Conservation (phyloP, 2,329 filamentous ascomycete genomes). For the Cryphonectria naterciae region DNA sequence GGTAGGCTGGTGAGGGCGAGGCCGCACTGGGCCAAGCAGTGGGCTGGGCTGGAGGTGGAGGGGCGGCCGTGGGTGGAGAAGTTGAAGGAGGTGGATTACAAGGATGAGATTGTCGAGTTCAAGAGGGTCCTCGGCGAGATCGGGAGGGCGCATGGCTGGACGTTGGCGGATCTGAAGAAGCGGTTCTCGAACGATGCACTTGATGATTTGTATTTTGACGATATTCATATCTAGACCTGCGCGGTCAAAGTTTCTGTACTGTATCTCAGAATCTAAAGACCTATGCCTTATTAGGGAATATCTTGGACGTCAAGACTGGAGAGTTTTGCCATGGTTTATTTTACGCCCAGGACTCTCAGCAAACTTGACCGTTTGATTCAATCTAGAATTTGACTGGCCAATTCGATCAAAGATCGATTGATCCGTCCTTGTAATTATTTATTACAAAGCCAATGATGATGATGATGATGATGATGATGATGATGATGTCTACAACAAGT, state of each 20-base stretch:
- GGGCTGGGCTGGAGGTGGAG: conserved; percentile 40
- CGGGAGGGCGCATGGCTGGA: conserved; percentile 45
- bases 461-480: background rate
- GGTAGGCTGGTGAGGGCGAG: conserved; percentile 41
- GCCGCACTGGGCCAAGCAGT: conserved; percentile 55
- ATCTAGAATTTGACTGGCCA: too few species aligned
- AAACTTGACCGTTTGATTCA: too few species aligned
- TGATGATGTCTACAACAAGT: background rate
- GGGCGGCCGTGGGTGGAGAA: conserved; percentile 38
- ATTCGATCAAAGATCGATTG: background rate
- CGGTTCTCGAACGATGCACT: conserved; percentile 48
- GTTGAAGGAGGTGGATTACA: conserved; percentile 45
- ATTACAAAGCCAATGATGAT: background rate
- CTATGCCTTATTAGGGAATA: background rate
- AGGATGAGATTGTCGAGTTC: conserved; percentile 44
- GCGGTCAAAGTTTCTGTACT: too few species aligned
- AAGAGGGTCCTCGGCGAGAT: conserved; percentile 40
- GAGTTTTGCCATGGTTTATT: too few species aligned
- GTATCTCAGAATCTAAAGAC: too few species aligned
- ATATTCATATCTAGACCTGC: background rate
- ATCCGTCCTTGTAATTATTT: background rate
- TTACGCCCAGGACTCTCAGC: too few species aligned
- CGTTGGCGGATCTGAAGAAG: conserved; percentile 40
- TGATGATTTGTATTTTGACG: conserved; percentile 36
- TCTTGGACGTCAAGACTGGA: too few species aligned